Evolutionary conservation across 352 stramenopile species (phyloP).

Genomic region (Globisporangium heterothallicum): DNA sequence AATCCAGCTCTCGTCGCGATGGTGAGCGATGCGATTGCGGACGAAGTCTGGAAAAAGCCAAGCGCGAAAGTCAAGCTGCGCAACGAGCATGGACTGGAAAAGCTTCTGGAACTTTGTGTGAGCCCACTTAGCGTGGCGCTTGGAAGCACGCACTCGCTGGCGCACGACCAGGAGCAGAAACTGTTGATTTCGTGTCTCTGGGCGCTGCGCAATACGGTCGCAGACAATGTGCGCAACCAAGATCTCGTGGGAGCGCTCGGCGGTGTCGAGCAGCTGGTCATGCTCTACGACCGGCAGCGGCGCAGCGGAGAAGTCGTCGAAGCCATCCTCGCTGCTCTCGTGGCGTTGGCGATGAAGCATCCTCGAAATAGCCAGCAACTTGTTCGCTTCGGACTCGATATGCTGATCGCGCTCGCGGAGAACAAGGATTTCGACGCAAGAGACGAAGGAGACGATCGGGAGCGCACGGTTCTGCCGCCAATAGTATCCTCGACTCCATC

Average conservation of each 20-base stretch:
- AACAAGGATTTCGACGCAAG: conserved; percentile 14
- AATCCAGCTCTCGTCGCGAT: conserved; percentile 58
- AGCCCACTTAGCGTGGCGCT: conserved; percentile 12
- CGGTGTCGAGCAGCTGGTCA: conserved; percentile 43
- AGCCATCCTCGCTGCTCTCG: conserved; percentile 44
- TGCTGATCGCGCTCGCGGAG: conserved; percentile 53
- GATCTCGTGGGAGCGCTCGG: conserved; percentile 47
- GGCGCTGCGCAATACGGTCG: conserved; percentile 54
- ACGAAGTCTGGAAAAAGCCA: conserved; percentile 66
- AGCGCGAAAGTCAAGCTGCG: conserved; percentile 52
- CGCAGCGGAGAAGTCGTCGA: conserved; percentile 55
- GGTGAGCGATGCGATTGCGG: conserved; percentile 70
- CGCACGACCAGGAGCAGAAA: conserved; percentile 18
- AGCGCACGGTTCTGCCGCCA: conserved; percentile 13
- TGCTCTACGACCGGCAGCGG: conserved; percentile 35
- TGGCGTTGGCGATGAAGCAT: conserved; percentile 51
- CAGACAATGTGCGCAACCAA: conserved; percentile 56
- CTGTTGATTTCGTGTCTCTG: conserved; percentile 58
- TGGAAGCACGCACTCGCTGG: not conserved
- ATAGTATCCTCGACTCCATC: conserved; percentile 6
- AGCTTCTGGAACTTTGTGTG: conserved; percentile 47
- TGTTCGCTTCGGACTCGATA: conserved; percentile 51
- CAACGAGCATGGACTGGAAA: conserved; percentile 64
- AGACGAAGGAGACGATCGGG: conserved; percentile 24
- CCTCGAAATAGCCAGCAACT: conserved; percentile 59